phyloP scores from a whole-genome alignment of 1,284 basidiomycete species.

The Schizopora paradoxa region DNA sequence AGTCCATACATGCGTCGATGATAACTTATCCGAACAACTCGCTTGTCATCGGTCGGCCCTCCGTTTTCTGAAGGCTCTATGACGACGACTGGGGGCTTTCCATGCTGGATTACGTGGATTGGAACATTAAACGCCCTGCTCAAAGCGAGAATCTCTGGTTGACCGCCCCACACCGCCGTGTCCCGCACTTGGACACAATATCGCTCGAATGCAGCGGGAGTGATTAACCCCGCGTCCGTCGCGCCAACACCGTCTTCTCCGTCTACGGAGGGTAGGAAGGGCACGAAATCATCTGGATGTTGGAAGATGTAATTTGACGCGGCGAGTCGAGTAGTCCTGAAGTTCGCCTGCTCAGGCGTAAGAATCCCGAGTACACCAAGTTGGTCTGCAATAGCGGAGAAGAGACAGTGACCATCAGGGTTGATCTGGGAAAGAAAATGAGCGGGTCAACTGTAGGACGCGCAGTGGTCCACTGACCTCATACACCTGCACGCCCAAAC shows the following conservation, averaged over 20 bases:
- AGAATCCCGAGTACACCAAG: conserved; percentile 60
- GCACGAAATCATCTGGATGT: conserved; percentile 89
- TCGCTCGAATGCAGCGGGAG: conserved; percentile 56
- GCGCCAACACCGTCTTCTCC: conserved; percentile 77
- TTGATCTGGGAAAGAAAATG: conserved; percentile 54
- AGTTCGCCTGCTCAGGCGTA: conserved; percentile 50
- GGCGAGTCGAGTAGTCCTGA: conserved; percentile 55
- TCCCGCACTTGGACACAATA: conserved; percentile 82
- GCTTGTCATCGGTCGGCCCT: conserved; percentile 34
- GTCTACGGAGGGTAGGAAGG: conserved; percentile 78
- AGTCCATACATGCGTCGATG: conserved; percentile 90
- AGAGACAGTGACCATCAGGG: conserved; percentile 95
- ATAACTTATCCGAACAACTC: conserved; percentile 76
- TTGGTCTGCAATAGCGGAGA: conserved; percentile 90
- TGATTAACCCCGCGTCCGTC: conserved; percentile 70
- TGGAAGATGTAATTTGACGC: conserved; percentile 81
- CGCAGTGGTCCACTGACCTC: conserved; percentile 47
- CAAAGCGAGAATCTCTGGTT: conserved; percentile 93
- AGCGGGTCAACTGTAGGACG: neutral
- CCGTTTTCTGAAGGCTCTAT: conserved; percentile 54
- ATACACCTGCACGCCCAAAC: conserved; percentile 61
- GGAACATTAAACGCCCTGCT: conserved; percentile 80
- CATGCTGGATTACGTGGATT: conserved; percentile 89
- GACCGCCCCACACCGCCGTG: conserved; percentile 93
- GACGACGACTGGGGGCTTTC: conserved; percentile 76